Conservation (phyloP, 768 basidiomycete species). For the Naganishia vaughanmartiniae region DNA sequence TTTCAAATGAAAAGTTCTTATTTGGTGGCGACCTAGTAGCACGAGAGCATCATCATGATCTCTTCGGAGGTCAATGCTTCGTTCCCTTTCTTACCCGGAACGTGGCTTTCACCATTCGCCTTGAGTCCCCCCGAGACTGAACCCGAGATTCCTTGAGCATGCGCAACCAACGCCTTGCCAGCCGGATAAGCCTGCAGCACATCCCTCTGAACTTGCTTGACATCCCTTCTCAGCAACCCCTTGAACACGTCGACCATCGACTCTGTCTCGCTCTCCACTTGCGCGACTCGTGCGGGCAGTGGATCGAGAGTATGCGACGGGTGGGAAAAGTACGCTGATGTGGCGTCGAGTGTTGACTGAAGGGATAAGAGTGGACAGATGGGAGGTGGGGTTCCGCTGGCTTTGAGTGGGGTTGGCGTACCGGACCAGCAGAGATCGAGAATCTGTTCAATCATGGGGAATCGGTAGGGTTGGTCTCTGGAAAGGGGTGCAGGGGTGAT, state of each 20-base stretch:
- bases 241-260: not conserved
- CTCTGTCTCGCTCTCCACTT: not conserved
- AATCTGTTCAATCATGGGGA: not conserved
- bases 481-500: not conserved
- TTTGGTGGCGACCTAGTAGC: not conserved
- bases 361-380: not conserved
- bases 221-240: not conserved
- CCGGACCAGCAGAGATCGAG: constrained; percentile 2
- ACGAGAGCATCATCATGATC: not conserved
- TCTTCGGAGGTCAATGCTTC: not conserved
- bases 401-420: not conserved
- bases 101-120: not conserved
- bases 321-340: not conserved
- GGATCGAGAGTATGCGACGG: not conserved
- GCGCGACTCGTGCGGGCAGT: not conserved
- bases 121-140: too few species aligned
- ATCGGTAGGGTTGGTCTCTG: not conserved
- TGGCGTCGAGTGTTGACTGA: not conserved
- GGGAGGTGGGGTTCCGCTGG: not conserved
- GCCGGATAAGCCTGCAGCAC: not conserved
- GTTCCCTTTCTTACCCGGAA: not conserved
- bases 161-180: not conserved
- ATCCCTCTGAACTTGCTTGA: not conserved
- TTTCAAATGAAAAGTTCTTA: not conserved
- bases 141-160: too few species aligned